These are phyloP conservation scores for Penicillium herquei DNA, from an alignment of 495 filamentous ascomycete genomes.

Conservation along the genomic window DNA sequence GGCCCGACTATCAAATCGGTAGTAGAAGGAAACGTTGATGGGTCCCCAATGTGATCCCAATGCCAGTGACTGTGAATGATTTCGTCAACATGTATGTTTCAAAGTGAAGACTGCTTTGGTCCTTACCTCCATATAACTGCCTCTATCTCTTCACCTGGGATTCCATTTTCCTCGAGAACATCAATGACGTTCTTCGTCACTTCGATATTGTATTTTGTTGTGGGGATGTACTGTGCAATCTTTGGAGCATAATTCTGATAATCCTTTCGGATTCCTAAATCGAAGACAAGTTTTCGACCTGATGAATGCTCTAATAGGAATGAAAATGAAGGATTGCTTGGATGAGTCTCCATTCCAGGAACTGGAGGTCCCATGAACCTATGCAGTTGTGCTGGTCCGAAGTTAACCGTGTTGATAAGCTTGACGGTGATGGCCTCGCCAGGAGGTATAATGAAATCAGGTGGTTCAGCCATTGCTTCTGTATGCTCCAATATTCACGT, in stretches of 20 bases:
- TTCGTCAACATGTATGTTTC: neutral
- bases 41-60: conserved; percentile 58
- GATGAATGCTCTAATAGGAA: conserved; percentile 22
- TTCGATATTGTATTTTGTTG: neutral
- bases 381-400: conserved; percentile 18
- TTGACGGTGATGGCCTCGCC: conserved; percentile 18
- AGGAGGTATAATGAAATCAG: conserved; percentile 36
- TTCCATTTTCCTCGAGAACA: conserved; percentile 4
- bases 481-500: too few relatives aligned
- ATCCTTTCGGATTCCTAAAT: conserved; percentile 11
- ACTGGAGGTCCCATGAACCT: conserved; percentile 23
- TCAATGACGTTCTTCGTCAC: conserved; percentile 6
- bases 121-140: conserved; percentile 10
- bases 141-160: neutral
- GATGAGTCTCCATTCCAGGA: conserved; percentile 17
- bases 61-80: conserved; percentile 42
- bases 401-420: conserved; percentile 21
- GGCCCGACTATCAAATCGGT: conserved; percentile 54
- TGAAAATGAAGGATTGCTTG: conserved; percentile 16
- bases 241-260: conserved; percentile 3
- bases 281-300: conserved; percentile 16
- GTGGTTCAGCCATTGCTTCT: conserved; percentile 21
- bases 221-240: neutral
- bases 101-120: neutral
- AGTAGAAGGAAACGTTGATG: conserved; percentile 41